Evolutionary conservation across 345 rosid genomes (phyloP), one percentile per base, ranked within the genome.

Genomic region (Eucalyptus sideroxylon): DNA sequence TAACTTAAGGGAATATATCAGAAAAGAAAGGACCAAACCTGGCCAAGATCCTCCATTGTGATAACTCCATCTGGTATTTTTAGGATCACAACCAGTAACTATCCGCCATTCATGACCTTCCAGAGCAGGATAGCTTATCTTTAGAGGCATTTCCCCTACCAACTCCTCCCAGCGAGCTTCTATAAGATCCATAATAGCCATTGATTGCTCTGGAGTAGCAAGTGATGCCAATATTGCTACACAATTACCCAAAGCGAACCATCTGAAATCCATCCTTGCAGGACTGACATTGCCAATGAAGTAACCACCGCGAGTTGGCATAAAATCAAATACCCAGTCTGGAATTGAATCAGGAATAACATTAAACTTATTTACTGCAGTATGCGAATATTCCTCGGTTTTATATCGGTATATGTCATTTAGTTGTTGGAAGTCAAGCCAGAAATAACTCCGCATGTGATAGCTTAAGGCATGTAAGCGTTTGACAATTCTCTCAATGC

Each of bases 31-130:
- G 86, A 86, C 85, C 88, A 86, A 34, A 94, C 97, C 97, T 92
- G 97, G 97, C 97, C 97, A 95, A 89, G 97, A 94, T 55, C 97
- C 96, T 82, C 97, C 96, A 80, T 95, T 94, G 87, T 95, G 97
- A 90, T 95, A 95, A 88, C 96, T 95, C 96, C 95, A 95, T 88
- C 96, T 90, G 2, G 97, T 95, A 86, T 95, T 95, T 91, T 95
- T 94, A 51, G 95, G 96, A 89, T 95, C 97, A 53, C 96, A 94
- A 65, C 96, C 97, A 6, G 97, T 95, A 27, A 94, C 94, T n/a
- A 95, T 91, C 85, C 92, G 89, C 97, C 96, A 94, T 55, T 94
- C 97, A 42, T 95, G 97, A 51, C 91, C 88, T 91, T 95, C 97
- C 85, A 94, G 88, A 40, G 97, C 95, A 87, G 95, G 97, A 88